phyloP scores from a whole-genome alignment of 2,329 filamentous ascomycete genomes.

The Arthrobotrys musiformis region DNA sequence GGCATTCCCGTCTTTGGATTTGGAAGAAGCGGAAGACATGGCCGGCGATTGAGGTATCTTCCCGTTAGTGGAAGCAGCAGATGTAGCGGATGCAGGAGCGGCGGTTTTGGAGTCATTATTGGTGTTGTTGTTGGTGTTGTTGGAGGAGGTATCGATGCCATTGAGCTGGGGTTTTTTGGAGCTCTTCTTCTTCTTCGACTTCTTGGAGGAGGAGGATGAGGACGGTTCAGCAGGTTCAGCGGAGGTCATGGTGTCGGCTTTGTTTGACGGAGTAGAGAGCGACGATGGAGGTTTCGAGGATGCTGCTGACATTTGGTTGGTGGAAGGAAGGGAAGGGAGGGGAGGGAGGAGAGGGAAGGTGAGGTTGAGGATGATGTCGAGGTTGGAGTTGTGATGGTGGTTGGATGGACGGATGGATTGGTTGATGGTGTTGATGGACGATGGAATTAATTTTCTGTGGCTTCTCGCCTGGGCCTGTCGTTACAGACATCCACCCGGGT shows the following conservation, averaged over 20 bases:
- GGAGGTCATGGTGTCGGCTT: slow-evolving; percentile 26
- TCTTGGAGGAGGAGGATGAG: too few relatives aligned
- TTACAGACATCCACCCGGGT: too few relatives aligned
- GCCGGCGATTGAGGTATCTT: slow-evolving; percentile 53
- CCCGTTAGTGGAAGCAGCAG: slow-evolving; percentile 30
- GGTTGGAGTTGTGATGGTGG: not conserved
- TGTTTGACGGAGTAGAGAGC: slow-evolving; percentile 11
- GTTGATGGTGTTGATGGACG: not conserved
- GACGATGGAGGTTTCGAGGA: slow-evolving; percentile 16
- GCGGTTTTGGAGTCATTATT: not conserved
- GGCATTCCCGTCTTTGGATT: slow-evolving; percentile 50
- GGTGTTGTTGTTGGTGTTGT: too few relatives aligned
- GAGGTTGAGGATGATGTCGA: not conserved
- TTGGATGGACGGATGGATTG: not conserved
- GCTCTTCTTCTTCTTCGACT: slow-evolving; percentile 31
- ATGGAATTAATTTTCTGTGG: not conserved
- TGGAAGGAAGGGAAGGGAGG: not conserved
- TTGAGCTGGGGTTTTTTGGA: slow-evolving; percentile 51
- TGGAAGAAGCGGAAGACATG: slow-evolving; percentile 50
- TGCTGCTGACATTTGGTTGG: slow-evolving; percentile 5
- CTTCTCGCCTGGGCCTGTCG: not conserved
- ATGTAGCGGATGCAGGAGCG: not conserved
- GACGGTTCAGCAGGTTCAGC: slow-evolving; percentile 21
- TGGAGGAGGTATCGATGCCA: slow-evolving; percentile 51
- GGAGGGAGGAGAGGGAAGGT: not conserved